Evolutionary conservation across 2,329 filamentous ascomycete species (phyloP).

Genomic region (Neonectria hederae): DNA sequence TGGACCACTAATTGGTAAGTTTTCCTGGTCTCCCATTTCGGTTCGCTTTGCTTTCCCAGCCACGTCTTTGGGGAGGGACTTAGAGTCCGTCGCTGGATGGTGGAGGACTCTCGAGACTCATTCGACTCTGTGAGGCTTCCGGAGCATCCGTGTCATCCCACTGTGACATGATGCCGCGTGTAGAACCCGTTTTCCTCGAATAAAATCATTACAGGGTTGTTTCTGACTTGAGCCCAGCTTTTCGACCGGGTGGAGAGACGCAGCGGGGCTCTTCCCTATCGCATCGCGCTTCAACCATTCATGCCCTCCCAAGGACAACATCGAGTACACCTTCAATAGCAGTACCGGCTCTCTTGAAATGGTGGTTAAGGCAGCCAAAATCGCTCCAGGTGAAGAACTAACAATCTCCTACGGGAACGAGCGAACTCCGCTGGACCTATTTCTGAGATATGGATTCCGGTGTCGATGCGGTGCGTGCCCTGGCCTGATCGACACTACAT

Average conservation of each 20-base stretch:
- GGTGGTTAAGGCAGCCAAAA: slow-evolving; percentile 45
- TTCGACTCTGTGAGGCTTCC: background rate
- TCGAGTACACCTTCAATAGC: slow-evolving; percentile 55
- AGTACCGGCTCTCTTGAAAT: slow-evolving; percentile 52
- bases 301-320: slow-evolving; percentile 55
- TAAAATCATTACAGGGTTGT: background rate
- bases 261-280: slow-evolving; percentile 58
- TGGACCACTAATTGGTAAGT: slow-evolving; percentile 60
- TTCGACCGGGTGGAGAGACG: slow-evolving; percentile 38
- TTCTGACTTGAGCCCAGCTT: slow-evolving; percentile 33
- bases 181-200: too few relatives aligned
- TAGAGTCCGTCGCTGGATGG: too few relatives aligned
- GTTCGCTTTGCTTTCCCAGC: background rate
- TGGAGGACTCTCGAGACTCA: too few relatives aligned
- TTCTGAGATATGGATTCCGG: slow-evolving; percentile 60
- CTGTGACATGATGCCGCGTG: background rate
- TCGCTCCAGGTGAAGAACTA: slow-evolving; percentile 58
- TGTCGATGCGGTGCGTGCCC: slow-evolving; percentile 61
- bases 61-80: too few relatives aligned
- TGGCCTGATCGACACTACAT: slow-evolving; percentile 31
- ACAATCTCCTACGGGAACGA: slow-evolving; percentile 59
- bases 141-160: background rate
- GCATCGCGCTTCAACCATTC: slow-evolving; percentile 69
- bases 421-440: slow-evolving; percentile 49
- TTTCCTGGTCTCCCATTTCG: background rate